Evolutionary conservation across 2,329 filamentous ascomycete species (phyloP), one percentile per base, ranked within the genome.

Genomic region (Penicillium sclerotigenum): DNA sequence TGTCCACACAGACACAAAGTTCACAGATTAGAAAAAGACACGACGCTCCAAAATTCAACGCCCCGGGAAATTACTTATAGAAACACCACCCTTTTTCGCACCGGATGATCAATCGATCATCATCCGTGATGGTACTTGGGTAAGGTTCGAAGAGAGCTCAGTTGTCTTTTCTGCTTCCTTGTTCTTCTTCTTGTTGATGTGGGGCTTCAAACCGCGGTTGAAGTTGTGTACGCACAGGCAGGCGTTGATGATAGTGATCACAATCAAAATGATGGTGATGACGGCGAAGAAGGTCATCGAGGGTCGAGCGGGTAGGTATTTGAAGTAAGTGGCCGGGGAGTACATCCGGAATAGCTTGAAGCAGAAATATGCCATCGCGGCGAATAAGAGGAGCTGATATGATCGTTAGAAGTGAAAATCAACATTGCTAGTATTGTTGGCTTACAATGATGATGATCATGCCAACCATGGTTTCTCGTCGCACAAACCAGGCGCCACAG

Each of bases 301-400:
- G 69, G 88, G 89, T 59, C 88, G 85, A 36, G 94, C 93, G 5
- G 93, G 87, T 49, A 81, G 72, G 77, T 97, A 99, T 62, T 85
- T 80, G 1, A 71, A 52, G 49, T 71, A 72, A 64, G 85, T 83
- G 41, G 72, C 73, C 11, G 83, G 78, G 65, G 88, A 85, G 75
- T 96, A 99, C 85, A 99, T 99, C 71, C 94, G 90, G 57, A 94
- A 88, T 52, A 99, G 85, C 81, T 99, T 99, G 84, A 97, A 99
- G 71, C 96, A 83, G 80, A 99, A 99, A 79, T 97, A 99, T 55
- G 87, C 90, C 62, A 97, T 83, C 37, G 87, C 93, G 60, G 88
- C 91, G 62, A 96, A 87, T 76, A 96, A 97, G 55, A 97, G 82
- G 50, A 92, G 68, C 80, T 83, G 59, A 37, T 40, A 31, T 33